A percentile compares a stretch with the other conserved stretches of the same genome.
Evolutionary conservation across 176 grass and related monocot species (phyloP).

Genomic region (Otatea glauca): DNA sequence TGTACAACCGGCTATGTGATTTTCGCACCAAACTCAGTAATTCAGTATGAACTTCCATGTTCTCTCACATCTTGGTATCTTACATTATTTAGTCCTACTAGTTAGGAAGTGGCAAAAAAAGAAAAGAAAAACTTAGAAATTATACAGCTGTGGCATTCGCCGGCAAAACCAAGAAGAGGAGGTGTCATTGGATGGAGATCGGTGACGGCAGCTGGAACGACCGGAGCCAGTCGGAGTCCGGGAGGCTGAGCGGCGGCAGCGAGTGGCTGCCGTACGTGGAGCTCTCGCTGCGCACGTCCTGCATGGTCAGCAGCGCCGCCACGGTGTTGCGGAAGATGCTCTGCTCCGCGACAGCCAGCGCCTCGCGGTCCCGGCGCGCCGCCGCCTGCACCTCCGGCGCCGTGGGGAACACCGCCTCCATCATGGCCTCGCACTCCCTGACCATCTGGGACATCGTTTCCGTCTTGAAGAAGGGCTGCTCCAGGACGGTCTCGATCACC

Average conservation of each 20-base stretch:
- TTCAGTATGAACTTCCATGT: not conserved
- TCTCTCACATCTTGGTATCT: not conserved
- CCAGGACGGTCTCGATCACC: conserved; percentile 60
- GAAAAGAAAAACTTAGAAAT: not conserved
- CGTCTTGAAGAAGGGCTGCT: conserved; percentile 79
- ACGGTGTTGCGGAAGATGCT: conserved; percentile 80
- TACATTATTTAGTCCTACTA: conserved; percentile 32
- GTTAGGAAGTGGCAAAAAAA: not conserved
- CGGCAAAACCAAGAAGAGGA: not conserved
- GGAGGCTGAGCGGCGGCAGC: conserved; percentile 77
- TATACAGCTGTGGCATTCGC: not conserved
- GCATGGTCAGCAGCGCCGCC: conserved; percentile 74
- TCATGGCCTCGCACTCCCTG: conserved; percentile 77
- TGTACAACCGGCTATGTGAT: not conserved
- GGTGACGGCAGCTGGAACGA: conserved; percentile 53
- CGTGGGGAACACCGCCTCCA: conserved; percentile 55
- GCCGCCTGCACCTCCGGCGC: conserved; percentile 45
- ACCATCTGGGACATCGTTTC: conserved; percentile 74
- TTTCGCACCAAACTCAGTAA: conserved; percentile 1
- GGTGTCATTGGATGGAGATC: conserved; percentile 51
- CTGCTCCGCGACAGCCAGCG: conserved; percentile 60
- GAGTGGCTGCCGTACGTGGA: conserved; percentile 81
- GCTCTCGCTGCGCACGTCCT: conserved; percentile 79
- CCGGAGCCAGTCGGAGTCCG: conserved; percentile 65
- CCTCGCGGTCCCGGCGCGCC: conserved; percentile 34